Evolutionary conservation across 2,329 filamentous ascomycete genomes (phyloP).

Genomic region (Arthrobotrys pseudoclavata): DNA sequence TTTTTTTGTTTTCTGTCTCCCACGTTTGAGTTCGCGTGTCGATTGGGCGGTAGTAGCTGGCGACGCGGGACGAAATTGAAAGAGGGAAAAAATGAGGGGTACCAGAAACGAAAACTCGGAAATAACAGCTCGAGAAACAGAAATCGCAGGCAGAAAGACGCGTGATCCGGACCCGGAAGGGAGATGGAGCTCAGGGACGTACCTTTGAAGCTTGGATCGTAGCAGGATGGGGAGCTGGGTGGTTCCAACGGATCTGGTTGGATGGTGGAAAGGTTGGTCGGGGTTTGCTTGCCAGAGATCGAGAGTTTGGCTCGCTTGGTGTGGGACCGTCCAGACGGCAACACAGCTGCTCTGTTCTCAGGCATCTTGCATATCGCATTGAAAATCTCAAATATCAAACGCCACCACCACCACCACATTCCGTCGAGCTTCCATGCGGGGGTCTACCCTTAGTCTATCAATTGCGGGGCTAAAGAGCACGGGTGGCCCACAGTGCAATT

Average conservation of each 20-base stretch:
- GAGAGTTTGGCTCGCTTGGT: constrained; percentile 7
- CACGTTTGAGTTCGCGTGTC: constrained; percentile 10
- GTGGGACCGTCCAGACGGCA: background rate
- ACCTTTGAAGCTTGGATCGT: constrained; percentile 27
- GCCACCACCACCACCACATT: background rate
- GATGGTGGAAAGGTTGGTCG: constrained; percentile 9
- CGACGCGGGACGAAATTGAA: constrained; percentile 19
- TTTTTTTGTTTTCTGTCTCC: background rate
- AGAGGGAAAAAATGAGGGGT: constrained; percentile 22
- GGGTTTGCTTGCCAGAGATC: too few species aligned
- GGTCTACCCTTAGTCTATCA: background rate
- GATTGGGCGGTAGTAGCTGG: background rate
- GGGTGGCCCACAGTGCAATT: constrained; percentile 17
- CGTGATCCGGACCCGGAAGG: constrained; percentile 9
- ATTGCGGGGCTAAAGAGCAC: constrained; percentile 13
- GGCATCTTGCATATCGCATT: constrained; percentile 1
- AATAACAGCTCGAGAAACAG: constrained; percentile 20
- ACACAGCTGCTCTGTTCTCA: background rate
- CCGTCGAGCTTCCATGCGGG: constrained; percentile 9
- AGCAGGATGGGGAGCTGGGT: constrained; percentile 8
- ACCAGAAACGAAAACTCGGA: background rate
- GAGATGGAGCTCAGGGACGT: constrained; percentile 5
- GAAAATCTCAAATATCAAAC: background rate
- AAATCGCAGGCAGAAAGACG: constrained; percentile 1
- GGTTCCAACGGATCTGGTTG: constrained; percentile 10